phyloP scores from a whole-genome alignment of 2,329 filamentous ascomycete species.

The Leptodontidium sp. region DNA sequence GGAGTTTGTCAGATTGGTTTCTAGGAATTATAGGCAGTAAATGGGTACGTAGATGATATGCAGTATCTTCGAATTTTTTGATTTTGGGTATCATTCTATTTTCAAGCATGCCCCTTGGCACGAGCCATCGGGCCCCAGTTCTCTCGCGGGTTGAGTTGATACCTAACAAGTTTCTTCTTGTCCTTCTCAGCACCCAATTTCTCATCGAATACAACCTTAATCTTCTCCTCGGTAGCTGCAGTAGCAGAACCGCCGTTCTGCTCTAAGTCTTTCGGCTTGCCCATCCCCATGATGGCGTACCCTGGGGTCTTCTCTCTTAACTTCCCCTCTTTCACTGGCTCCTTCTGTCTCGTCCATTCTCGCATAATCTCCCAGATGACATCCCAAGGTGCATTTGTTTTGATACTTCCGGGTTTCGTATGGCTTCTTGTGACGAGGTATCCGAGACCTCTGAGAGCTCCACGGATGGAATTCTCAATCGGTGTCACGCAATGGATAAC shows the following conservation, averaged over 20 bases:
- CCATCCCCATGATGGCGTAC: constrained; percentile 68
- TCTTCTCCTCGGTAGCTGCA: constrained; percentile 33
- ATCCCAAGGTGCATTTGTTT: constrained; percentile 91
- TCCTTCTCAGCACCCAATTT: constrained; percentile 74
- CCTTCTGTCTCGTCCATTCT: constrained; percentile 86
- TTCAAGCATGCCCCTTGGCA: constrained; percentile 39
- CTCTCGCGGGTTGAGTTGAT: constrained; percentile 87
- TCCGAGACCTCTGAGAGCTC: constrained; percentile 81
- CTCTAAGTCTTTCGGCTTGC: constrained; percentile 43
- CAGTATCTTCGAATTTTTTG: not conserved
- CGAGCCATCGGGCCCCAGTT: constrained; percentile 83
- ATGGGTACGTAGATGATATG: not conserved
- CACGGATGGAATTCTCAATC: constrained; percentile 79
- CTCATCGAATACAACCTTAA: constrained; percentile 78
- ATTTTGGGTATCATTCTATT: constrained; percentile 3
- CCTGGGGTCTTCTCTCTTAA: constrained; percentile 76
- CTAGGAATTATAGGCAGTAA: not conserved
- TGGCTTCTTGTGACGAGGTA: constrained; percentile 88
- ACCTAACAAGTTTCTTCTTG: constrained; percentile 77
- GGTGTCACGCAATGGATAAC: constrained; percentile 82
- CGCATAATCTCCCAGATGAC: constrained; percentile 93
- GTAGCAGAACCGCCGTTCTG: constrained; percentile 44
- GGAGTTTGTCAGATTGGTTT: not conserved
- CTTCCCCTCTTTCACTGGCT: constrained; percentile 76
- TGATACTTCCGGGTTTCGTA: constrained; percentile 87